These are phyloP conservation scores for Colletotrichum paranaense DNA, from an alignment of 2,329 filamentous ascomycete genomes.

Conservation along the genomic window DNA sequence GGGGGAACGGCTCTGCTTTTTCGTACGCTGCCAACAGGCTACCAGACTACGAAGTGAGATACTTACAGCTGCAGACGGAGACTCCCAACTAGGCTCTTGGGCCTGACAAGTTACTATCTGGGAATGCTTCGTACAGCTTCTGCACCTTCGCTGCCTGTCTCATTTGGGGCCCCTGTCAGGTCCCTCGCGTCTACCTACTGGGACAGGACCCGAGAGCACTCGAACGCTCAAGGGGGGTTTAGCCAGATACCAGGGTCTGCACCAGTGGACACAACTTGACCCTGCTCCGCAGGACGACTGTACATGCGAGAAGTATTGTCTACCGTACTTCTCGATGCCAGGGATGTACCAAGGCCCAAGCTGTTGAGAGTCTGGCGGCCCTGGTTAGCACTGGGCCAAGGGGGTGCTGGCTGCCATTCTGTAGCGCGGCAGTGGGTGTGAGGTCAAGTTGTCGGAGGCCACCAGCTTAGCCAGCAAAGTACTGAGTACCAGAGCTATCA, in stretches of 20 bases:
- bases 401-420: not conserved
- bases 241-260: constrained; percentile 15
- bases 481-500: not conserved
- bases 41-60: not conserved
- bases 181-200: not conserved
- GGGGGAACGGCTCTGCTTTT: constrained; percentile 10
- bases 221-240: not conserved
- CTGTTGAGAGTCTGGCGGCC: constrained; percentile 9
- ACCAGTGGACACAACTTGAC: not conserved
- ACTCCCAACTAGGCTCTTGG: not conserved
- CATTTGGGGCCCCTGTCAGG: not conserved
- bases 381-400: not conserved
- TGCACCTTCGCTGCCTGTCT: not conserved
- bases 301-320: constrained; percentile 5
- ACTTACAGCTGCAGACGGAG: not conserved
- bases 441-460: constrained; percentile 17
- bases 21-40: not conserved
- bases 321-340: constrained; percentile 8
- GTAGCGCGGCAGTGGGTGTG: constrained; percentile 13
- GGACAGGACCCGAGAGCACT: not conserved
- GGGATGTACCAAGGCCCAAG: constrained; percentile 6
- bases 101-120: not conserved
- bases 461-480: constrained; percentile 1
- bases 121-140: not conserved
- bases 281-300: not conserved